Percentiles rank a stretch among this genome's conserved stretches.
phyloP scores from a whole-genome alignment of 192 early-diverging fungal genomes.

The Lobosporangium transversale region DNA sequence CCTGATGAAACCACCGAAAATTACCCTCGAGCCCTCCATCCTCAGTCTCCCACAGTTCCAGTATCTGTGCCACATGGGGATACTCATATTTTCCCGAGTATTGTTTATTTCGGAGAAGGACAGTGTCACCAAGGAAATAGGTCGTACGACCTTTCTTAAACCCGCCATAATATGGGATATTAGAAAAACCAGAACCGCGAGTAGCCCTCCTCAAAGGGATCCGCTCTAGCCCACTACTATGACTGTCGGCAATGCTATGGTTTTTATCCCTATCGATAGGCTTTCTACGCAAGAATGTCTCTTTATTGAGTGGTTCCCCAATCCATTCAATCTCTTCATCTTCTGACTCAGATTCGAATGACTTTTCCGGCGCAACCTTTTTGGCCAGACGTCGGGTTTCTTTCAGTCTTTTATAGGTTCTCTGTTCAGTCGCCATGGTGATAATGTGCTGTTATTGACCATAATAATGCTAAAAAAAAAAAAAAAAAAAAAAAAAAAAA shows the following conservation, averaged over 20 bases:
- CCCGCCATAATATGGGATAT: conserved; percentile 60
- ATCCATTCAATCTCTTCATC: conserved; percentile 31
- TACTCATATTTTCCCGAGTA: conserved; percentile 37
- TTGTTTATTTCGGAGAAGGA: conserved; percentile 43
- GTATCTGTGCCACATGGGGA: conserved; percentile 62
- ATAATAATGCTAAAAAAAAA: not conserved
- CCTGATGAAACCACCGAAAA: conserved; percentile 67
- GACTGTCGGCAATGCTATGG: too few relatives aligned
- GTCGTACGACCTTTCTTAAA: conserved; percentile 56
- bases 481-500: too few relatives aligned
- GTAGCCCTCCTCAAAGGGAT: conserved; percentile 59
- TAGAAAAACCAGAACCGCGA: conserved; percentile 65
- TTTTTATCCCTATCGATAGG: too few relatives aligned
- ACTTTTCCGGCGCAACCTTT: conserved; percentile 9
- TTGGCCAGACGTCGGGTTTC: conserved; percentile 12
- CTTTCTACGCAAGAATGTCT: conserved; percentile 12
- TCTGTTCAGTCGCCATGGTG: conserved; percentile 28
- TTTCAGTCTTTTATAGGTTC: conserved; percentile 24
- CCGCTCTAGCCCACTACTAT: not conserved
- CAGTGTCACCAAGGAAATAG: conserved; percentile 47
- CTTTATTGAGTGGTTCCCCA: conserved; percentile 43
- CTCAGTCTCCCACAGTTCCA: conserved; percentile 67
- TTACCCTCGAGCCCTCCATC: conserved; percentile 54
- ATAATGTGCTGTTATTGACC: too few relatives aligned
- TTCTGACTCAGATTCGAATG: conserved; percentile 34